Percentiles rank a stretch among this genome's conserved stretches.
phyloP scores from a whole-genome alignment of 164 flowering plant genomes.

The Magnolia officinalis region DNA sequence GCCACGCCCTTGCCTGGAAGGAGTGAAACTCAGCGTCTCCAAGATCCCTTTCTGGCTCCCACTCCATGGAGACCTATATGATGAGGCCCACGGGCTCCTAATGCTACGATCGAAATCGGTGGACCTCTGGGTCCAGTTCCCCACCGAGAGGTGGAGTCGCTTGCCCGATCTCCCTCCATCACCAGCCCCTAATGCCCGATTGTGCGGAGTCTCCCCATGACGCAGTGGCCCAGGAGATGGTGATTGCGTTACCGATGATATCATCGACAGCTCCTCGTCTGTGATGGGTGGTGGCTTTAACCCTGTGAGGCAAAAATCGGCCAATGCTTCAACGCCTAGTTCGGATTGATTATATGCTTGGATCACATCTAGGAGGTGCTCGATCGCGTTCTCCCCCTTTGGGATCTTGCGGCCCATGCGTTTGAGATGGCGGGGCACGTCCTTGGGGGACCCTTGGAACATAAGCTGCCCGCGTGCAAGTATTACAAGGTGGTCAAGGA shows the following conservation, averaged over 20 bases:
- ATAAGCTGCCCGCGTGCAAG: conserved; percentile 66
- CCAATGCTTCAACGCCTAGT: conserved; percentile 50
- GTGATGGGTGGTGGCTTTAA: conserved; percentile 47
- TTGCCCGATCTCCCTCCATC: conserved; percentile 9
- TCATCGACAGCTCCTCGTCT: conserved; percentile 28
- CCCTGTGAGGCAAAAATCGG: conserved; percentile 56
- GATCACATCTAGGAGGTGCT: conserved; percentile 58
- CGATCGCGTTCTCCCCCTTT: conserved; percentile 56
- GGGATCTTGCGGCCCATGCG: conserved; percentile 62
- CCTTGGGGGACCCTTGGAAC: conserved; percentile 66
- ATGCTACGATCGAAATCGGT: conserved; percentile 48
- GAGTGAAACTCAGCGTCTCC: conserved; percentile 38
- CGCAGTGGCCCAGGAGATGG: conserved; percentile 9
- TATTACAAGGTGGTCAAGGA: conserved; percentile 62
- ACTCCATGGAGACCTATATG: conserved; percentile 49
- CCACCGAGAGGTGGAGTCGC: conserved; percentile 32
- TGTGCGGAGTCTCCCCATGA: not conserved
- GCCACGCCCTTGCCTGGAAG: conserved; percentile 29
- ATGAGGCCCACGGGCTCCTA: conserved; percentile 42
- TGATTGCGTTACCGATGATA: conserved; percentile 26
- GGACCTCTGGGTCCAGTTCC: not conserved
- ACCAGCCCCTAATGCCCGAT: not conserved
- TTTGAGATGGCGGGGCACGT: conserved; percentile 39
- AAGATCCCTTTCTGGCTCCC: conserved; percentile 39
- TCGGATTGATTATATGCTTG: conserved; percentile 66